Evolutionary conservation across 2,329 filamentous ascomycete species (phyloP).

Genomic region (Fusarium praegraminearum): DNA sequence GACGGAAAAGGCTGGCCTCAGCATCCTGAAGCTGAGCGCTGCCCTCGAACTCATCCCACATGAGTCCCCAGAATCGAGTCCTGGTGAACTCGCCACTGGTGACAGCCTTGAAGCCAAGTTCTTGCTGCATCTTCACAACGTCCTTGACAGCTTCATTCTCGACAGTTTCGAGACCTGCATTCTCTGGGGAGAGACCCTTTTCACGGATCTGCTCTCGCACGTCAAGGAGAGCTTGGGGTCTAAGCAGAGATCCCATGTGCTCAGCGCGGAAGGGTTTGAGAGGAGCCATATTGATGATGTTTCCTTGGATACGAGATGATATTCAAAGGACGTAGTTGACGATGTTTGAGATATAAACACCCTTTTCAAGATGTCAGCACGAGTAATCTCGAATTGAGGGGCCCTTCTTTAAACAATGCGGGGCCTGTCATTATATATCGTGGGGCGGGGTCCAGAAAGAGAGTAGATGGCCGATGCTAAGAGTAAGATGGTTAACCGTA

Average conservation of each 20-base stretch:
- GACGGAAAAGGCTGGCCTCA: slow-evolving; percentile 63
- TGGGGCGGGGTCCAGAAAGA: slow-evolving; percentile 26
- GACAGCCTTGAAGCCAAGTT: slow-evolving; percentile 74
- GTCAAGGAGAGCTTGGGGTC: slow-evolving; percentile 64
- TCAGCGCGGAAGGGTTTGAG: slow-evolving; percentile 76
- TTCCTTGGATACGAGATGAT: background rate
- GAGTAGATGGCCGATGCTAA: slow-evolving; percentile 25
- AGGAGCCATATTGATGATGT: slow-evolving; percentile 29
- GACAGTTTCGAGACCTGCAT: slow-evolving; percentile 66
- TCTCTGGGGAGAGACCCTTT: slow-evolving; percentile 59
- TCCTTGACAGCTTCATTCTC: slow-evolving; percentile 67
- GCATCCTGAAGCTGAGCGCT: slow-evolving; percentile 63
- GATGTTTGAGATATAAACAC: background rate
- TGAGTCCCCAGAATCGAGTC: slow-evolving; percentile 60
- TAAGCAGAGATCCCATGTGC: slow-evolving; percentile 79
- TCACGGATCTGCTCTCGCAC: slow-evolving; percentile 50
- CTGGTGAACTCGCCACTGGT: slow-evolving; percentile 78
- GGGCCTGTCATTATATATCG: slow-evolving; percentile 22
- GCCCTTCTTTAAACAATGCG: slow-evolving; percentile 19
- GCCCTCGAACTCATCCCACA: slow-evolving; percentile 67
- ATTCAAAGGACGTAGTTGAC: background rate
- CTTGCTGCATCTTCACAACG: slow-evolving; percentile 75
- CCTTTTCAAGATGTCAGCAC: background rate
- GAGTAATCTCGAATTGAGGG: slow-evolving; percentile 23
- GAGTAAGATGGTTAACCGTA: slow-evolving; percentile 10